Base-by-base conservation (phyloP, 2,329 filamentous ascomycete genomes). In the Xylaria sp. region DNA sequence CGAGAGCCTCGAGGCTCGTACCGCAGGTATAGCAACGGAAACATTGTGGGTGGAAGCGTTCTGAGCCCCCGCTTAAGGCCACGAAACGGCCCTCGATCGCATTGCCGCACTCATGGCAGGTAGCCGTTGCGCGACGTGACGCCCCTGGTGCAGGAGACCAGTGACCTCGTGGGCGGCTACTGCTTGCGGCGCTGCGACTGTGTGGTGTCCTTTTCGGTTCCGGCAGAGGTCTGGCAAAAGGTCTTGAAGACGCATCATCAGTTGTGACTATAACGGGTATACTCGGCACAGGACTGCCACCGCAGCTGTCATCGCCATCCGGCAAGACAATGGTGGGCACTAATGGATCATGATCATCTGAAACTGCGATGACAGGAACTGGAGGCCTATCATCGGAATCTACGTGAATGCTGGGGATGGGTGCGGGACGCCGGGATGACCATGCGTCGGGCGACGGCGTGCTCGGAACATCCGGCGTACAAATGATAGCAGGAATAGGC, bases 61-160 rank as follows among this genome's bases (percentile, higher is more conserved):
- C 87, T 3, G 82, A 76, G 48, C 88, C 86, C 32, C 94, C 94
- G 1, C 90, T 90, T 7, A 97, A 89, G 4, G 92, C 93, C 25
- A 98, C 92, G 73, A 97, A 95, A 66, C 95, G 92, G 2, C 96
- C 96, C 67, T 96, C 90, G 74, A 99, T 98, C 0, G 94, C 90
- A 23, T 92, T 85, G 10, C 90, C 87, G 78, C 96, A 99, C 76
- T 94, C 91, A 59, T 94, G 92, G 78, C 96, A 99, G 55, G 90
- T 87, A 8, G 93, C 92, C 7, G 91, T 91, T 65, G 84, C 83
- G 76, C 88, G 84, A 74, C 81, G 81, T 63, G 76, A 79, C 61
- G 79, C 81, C 3, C 82, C 83, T 1, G 84, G 82, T 2, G 84
- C 87, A 0, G 87, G 87, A 2, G 87, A 89, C 88, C 88, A 90